Evolutionary conservation across 495 filamentous ascomycete species (phyloP), one percentile per base, ranked within the genome.

Genomic region (Penicillium longicatenatum): DNA sequence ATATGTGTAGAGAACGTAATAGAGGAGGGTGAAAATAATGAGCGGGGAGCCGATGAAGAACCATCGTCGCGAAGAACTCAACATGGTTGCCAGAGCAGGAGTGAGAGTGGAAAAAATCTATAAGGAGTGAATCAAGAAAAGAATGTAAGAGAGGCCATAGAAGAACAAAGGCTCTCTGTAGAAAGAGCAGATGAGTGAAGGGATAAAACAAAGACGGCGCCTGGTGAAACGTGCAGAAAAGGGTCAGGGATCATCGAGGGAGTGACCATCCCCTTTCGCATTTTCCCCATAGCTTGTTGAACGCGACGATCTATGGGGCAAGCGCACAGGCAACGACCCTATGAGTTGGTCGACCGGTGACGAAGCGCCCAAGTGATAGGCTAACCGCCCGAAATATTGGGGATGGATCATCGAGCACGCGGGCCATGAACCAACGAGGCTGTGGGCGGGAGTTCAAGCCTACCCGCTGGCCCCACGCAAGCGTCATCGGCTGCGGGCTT

Each of bases 31-130:
- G 35, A 70, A 48, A 44, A 63, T 60, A 62, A 70, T 26, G 55
- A 70, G 20, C 22, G 67, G 64, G 51, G 66, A 59, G 58, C 51
- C 56, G 55, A 68, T 48, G 61, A 68, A 49, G 17, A 68, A 50
- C 66, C 66, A 68, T 68, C 62, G 62, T 63, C 67, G 65, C n/a
- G 65, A 60, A 52, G 64, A 67, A 57, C 35, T 61, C 20, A 64
- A 67, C 66, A 69, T 69, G 52, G 35, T 67, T 43, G 43, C 33
- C 35, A 33, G 12, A n/a, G 39, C 26, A 55, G 52, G 55, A 53
- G 26, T 44, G 52, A 49, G 21, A 33, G n/a, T n/a, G n/a, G 45
- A 42, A 30, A 42, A 19, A 29, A 12, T 20, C 21, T 44, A 44
- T n/a, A 47, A 55, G 29, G 20, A 58, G 49, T 45, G n/a, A 37